Conservation (phyloP, 345 rosid genomes). For the Hevea brasiliensis region DNA sequence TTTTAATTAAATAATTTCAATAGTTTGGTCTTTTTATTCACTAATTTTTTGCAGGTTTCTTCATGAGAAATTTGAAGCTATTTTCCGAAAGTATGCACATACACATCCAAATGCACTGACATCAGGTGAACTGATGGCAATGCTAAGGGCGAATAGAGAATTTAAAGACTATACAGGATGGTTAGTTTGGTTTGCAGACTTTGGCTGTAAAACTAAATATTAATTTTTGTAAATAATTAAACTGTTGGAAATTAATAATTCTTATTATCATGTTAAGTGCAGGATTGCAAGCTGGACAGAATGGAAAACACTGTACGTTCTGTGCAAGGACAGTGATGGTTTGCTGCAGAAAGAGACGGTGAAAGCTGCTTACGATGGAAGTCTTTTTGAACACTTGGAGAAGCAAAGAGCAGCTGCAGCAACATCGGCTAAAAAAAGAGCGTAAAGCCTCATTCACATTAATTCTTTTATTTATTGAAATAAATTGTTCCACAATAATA, state of each 20-base stretch:
- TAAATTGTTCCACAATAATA: background rate
- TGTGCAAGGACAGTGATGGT: conserved; percentile 75
- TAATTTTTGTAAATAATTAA: no score
- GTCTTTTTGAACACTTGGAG: conserved; percentile 63
- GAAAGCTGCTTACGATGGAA: conserved; percentile 73
- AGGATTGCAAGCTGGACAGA: conserved; percentile 67
- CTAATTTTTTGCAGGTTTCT: conserved; percentile 49
- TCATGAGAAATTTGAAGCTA: conserved; percentile 65
- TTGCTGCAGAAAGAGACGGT: conserved; percentile 63
- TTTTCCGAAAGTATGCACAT: conserved; percentile 53
- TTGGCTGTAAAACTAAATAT: no score
- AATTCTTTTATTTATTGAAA: no score
- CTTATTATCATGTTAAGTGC: conserved; percentile 1
- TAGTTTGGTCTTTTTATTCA: background rate
- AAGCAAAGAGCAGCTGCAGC: conserved; percentile 47
- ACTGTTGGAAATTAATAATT: background rate
- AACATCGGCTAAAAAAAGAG: conserved; percentile 50
- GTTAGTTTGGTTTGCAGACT: conserved; percentile 29
- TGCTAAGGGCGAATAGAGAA: conserved; percentile 57
- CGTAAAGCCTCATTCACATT: conserved; percentile 16
- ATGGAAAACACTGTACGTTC: conserved; percentile 56
- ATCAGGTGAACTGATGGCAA: conserved; percentile 42
- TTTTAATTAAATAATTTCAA: background rate
- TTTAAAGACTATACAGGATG: conserved; percentile 56
- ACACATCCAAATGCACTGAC: conserved; percentile 50